A percentile compares a stretch with the other conserved stretches of the same genome.
Conservation (phyloP, 768 basidiomycete genomes). For the Boletus fagicola region DNA sequence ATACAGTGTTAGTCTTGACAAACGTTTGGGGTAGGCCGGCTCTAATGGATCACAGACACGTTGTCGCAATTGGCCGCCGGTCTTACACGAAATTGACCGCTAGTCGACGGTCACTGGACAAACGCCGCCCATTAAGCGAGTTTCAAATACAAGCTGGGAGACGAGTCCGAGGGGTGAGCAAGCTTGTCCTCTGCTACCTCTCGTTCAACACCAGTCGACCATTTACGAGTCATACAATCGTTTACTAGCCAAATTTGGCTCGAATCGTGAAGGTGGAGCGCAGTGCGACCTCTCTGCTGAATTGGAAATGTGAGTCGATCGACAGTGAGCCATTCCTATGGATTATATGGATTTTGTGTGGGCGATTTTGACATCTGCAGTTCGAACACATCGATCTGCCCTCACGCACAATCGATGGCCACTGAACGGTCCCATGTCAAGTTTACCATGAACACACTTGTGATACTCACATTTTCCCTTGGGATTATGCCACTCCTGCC, state of each 20-base stretch:
- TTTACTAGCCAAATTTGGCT: constrained; percentile 4
- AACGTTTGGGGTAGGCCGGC: constrained; percentile 1
- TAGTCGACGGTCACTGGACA: neutral
- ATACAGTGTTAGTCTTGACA: constrained; percentile 4
- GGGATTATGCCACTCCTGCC: neutral
- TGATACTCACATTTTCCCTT: constrained; percentile 10
- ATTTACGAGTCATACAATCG: neutral
- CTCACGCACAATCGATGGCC: constrained; percentile 2
- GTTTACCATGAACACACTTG: neutral
- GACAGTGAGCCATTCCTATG: neutral
- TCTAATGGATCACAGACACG: constrained; percentile 13
- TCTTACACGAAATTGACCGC: constrained; percentile 16
- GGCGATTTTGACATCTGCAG: constrained; percentile 3
- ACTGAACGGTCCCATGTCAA: neutral
- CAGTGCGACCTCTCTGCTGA: constrained; percentile 2
- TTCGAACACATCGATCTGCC: constrained; percentile 1
- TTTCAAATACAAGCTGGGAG: constrained; percentile 17
- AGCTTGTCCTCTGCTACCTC: neutral
- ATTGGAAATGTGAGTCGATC: constrained; percentile 28
- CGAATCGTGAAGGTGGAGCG: constrained; percentile 9
- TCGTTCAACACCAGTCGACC: neutral
- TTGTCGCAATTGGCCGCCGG: constrained; percentile 7
- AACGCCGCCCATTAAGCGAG: constrained; percentile 9
- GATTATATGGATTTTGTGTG: neutral
- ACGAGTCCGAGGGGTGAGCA: constrained; percentile 17